These are phyloP conservation scores for Rubroboletus pulcherrimus DNA, from an alignment of 768 basidiomycete genomes.

Conservation along the genomic window DNA sequence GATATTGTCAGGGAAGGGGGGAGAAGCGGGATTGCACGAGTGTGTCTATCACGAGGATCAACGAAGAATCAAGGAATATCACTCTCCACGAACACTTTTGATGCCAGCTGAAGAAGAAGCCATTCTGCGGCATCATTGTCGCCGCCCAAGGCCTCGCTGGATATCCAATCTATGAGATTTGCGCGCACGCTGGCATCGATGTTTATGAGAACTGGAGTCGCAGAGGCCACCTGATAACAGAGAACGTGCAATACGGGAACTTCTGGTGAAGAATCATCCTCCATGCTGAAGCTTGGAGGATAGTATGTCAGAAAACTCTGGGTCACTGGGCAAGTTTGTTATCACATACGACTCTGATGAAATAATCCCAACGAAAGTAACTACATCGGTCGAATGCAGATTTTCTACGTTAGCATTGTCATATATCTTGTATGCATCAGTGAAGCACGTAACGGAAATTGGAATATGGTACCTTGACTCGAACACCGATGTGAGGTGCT, in stretches of 20 bases:
- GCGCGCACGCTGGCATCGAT: constrained; percentile 34
- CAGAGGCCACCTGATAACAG: constrained; percentile 33
- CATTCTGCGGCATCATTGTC: constrained; percentile 72
- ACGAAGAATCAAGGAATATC: neutral
- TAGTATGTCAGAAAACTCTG: constrained; percentile 14
- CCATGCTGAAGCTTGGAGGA: constrained; percentile 35
- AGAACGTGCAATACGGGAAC: constrained; percentile 72
- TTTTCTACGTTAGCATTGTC: constrained; percentile 40
- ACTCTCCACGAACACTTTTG: constrained; percentile 54
- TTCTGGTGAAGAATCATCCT: constrained; percentile 33
- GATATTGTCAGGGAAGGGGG: constrained; percentile 66
- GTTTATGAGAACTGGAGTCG: constrained; percentile 1
- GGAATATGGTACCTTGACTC: constrained; percentile 54
- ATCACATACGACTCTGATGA: constrained; percentile 57
- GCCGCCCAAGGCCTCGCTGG: constrained; percentile 62
- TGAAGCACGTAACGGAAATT: neutral
- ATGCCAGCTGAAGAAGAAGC: constrained; percentile 58
- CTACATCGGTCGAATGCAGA: constrained; percentile 58
- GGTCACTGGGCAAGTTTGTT: neutral
- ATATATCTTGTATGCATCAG: constrained; percentile 49
- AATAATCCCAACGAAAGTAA: constrained; percentile 72
- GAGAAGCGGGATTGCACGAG: constrained; percentile 60
- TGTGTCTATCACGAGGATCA: constrained; percentile 46
- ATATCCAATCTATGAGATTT: constrained; percentile 70
- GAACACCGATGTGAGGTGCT: constrained; percentile 59